phyloP scores from a whole-genome alignment of 2,329 filamentous ascomycete species.

The Sclerotinia subarctica region DNA sequence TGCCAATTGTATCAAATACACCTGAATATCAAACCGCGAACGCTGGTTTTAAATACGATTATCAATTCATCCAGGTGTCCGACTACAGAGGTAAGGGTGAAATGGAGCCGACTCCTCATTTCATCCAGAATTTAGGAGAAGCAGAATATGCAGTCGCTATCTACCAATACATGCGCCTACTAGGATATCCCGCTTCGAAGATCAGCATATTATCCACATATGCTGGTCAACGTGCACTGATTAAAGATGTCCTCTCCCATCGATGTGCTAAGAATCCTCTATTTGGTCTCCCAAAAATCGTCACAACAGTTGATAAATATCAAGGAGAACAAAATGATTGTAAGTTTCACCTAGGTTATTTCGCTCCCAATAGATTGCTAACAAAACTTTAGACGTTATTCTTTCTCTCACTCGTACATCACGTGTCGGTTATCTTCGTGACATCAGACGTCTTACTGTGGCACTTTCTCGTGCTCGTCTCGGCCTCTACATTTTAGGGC shows the following conservation, averaged over 20 bases:
- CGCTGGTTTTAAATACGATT: slow-evolving; percentile 88
- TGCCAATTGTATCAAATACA: slow-evolving; percentile 67
- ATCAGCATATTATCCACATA: slow-evolving; percentile 94
- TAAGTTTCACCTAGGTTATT: slow-evolving; percentile 50
- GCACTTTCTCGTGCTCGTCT: slow-evolving; percentile 88
- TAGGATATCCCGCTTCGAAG: slow-evolving; percentile 72
- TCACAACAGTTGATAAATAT: slow-evolving; percentile 97
- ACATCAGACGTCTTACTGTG: slow-evolving; percentile 89
- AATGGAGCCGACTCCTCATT: slow-evolving; percentile 85
- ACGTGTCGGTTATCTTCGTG: slow-evolving; percentile 85
- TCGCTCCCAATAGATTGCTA: slow-evolving; percentile 20
- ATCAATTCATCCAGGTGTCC: slow-evolving; percentile 93
- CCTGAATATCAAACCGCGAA: slow-evolving; percentile 79
- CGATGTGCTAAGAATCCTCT: slow-evolving; percentile 78
- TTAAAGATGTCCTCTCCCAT: slow-evolving; percentile 80
- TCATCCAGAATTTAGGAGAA: slow-evolving; percentile 93
- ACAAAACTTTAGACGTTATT: slow-evolving; percentile 67
- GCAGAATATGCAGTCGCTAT: slow-evolving; percentile 95
- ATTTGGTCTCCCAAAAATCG: slow-evolving; percentile 84
- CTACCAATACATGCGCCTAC: slow-evolving; percentile 94
- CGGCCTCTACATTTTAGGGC: slow-evolving; percentile 87
- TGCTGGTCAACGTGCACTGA: slow-evolving; percentile 83
- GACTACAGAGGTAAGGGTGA: slow-evolving; percentile 92
- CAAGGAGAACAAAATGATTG: slow-evolving; percentile 99
- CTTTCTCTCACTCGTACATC: slow-evolving; percentile 88